Percentiles rank a stretch among this genome's conserved stretches.
These are phyloP conservation scores for Camellia granthamiana DNA, from an alignment of 148 eudicot genomes.

Conservation along the genomic window DNA sequence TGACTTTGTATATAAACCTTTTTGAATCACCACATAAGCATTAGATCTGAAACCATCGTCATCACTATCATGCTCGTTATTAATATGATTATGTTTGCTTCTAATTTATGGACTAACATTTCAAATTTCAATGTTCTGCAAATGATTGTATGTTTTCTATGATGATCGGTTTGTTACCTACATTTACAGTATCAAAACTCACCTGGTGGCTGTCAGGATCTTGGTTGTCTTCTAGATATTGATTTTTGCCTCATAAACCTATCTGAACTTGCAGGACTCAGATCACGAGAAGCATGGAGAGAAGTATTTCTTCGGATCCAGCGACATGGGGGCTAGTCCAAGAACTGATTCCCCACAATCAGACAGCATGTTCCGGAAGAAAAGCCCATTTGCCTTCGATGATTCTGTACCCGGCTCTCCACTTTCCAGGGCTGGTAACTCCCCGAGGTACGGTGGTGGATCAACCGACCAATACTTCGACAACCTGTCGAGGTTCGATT, in stretches of 20 bases:
- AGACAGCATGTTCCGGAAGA: slow-evolving; percentile 44
- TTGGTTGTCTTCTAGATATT: neutral
- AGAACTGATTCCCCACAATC: slow-evolving; percentile 55
- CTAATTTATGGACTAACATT: neutral
- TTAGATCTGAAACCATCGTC: neutral
- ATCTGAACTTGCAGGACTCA: slow-evolving; percentile 45
- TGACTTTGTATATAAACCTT: neutral
- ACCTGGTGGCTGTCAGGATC: neutral
- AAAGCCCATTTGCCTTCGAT: slow-evolving; percentile 60
- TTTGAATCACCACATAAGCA: neutral
- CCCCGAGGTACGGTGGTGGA: slow-evolving; percentile 58
- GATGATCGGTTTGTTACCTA: neutral
- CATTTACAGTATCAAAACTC: neutral
- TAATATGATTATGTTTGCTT: neutral
- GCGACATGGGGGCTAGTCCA: slow-evolving; percentile 63
- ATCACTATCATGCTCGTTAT: neutral
- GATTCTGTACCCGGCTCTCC: slow-evolving; percentile 88
- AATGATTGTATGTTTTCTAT: neutral
- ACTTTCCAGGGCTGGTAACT: slow-evolving; percentile 64
- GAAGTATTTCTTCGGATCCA: slow-evolving; percentile 59
- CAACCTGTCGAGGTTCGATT: slow-evolving; percentile 55
- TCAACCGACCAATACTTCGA: slow-evolving; percentile 64
- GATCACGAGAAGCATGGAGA: slow-evolving; percentile 56
- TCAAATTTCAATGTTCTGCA: neutral
- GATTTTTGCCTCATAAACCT: slow-evolving; percentile 5